phyloP scores from a whole-genome alignment of 768 basidiomycete species.

The Suillus hirtellus region DNA sequence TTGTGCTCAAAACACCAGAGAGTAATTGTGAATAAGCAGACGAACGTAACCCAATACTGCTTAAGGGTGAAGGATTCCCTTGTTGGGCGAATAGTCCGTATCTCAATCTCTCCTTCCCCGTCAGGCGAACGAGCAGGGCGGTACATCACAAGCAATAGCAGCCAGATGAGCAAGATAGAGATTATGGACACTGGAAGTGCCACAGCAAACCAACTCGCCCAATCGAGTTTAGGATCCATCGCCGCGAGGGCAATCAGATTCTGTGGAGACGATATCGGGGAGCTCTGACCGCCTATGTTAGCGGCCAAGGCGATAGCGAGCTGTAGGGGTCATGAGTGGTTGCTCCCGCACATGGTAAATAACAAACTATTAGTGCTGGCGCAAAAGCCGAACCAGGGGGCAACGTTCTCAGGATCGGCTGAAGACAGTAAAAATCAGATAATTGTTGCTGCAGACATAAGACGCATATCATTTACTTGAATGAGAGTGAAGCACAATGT shows the following conservation, averaged over 20 bases:
- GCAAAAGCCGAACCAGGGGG: constrained; percentile 86
- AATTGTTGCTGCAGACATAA: background rate
- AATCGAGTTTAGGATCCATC: constrained; percentile 85
- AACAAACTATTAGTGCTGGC: constrained; percentile 85
- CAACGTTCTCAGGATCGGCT: constrained; percentile 93
- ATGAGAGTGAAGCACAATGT: constrained; percentile 96
- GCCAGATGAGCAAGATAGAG: constrained; percentile 91
- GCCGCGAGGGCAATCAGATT: constrained; percentile 89
- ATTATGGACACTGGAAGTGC: constrained; percentile 87
- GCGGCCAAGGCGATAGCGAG: constrained; percentile 97
- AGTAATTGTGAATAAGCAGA: constrained; percentile 81
- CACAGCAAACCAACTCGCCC: constrained; percentile 93
- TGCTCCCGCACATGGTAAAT: background rate
- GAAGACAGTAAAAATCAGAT: constrained; percentile 16
- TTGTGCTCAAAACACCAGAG: constrained; percentile 88
- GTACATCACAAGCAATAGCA: constrained; percentile 82
- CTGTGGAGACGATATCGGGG: constrained; percentile 97
- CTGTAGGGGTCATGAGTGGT: constrained; percentile 39
- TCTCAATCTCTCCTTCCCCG: constrained; percentile 76
- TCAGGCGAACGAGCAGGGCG: constrained; percentile 69
- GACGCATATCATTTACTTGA: constrained; percentile 53
- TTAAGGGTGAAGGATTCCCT: constrained; percentile 78
- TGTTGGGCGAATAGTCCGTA: constrained; percentile 81
- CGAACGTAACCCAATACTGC: constrained; percentile 87
- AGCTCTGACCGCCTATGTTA: constrained; percentile 96